Percentiles rank a stretch among this genome's conserved stretches.
Conservation (phyloP, 2,329 filamentous ascomycete genomes). For the Paraconiothyrium sp. region DNA sequence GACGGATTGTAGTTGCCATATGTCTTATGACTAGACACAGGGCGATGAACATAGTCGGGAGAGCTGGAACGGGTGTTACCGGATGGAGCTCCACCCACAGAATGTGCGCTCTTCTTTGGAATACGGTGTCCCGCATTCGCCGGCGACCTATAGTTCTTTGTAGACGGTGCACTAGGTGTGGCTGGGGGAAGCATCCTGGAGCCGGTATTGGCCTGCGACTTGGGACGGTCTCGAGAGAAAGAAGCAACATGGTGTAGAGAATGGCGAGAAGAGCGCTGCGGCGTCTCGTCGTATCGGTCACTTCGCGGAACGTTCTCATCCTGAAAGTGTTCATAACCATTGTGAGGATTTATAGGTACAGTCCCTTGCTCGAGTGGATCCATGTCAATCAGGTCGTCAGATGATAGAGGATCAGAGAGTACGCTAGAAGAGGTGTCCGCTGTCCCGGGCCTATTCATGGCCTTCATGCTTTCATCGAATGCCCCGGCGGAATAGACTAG, state of each 20-base stretch:
- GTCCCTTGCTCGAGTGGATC: not conserved
- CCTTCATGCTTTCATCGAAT: slow-evolving; percentile 12
- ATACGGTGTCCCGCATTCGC: not conserved
- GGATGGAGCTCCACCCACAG: too few relatives aligned
- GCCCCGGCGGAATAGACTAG: not conserved
- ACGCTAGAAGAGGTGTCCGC: slow-evolving; percentile 15
- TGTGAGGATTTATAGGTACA: not conserved
- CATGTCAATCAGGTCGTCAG: slow-evolving; percentile 16
- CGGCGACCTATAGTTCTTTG: not conserved
- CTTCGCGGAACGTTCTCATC: not conserved
- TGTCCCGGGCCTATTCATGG: not conserved
- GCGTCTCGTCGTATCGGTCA: not conserved
- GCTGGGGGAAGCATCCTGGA: slow-evolving; percentile 38
- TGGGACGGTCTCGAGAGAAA: slow-evolving; percentile 30
- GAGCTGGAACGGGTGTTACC: slow-evolving; percentile 15
- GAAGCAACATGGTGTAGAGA: not conserved
- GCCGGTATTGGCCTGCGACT: slow-evolving; percentile 44
- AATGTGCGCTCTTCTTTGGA: not conserved
- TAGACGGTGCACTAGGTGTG: not conserved
- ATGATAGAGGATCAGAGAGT: slow-evolving; percentile 20
- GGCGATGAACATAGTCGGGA: slow-evolving; percentile 23
- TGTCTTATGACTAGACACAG: slow-evolving; percentile 4
- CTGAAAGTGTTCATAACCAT: not conserved
- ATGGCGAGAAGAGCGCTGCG: not conserved
- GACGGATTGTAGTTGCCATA: slow-evolving; percentile 12